phyloP scores from a whole-genome alignment of 2,329 filamentous ascomycete species.

The Fulvia fulva region DNA sequence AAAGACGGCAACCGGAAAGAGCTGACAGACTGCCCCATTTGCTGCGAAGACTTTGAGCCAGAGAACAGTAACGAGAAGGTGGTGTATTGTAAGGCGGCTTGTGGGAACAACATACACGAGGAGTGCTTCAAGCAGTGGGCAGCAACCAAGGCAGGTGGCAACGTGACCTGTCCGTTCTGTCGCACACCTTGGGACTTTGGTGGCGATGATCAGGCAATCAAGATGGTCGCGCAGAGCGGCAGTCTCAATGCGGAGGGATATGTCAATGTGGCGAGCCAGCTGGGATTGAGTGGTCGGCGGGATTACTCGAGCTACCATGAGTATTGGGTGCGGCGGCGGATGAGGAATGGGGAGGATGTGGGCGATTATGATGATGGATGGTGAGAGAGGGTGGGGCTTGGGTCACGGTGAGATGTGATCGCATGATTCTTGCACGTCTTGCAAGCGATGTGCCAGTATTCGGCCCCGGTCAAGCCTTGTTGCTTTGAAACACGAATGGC shows the following conservation, averaged over 20 bases:
- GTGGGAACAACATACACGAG: slow-evolving; percentile 61
- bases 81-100: slow-evolving; percentile 58
- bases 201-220: slow-evolving; percentile 19
- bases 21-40: slow-evolving; percentile 61
- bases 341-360: not conserved
- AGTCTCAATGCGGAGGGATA: slow-evolving; percentile 29
- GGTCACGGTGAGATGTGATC: too few species aligned
- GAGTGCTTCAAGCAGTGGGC: slow-evolving; percentile 55
- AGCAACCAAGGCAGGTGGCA: slow-evolving; percentile 23
- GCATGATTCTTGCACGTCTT: too few species aligned
- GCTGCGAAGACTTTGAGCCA: slow-evolving; percentile 37
- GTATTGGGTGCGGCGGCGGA: slow-evolving; percentile 15
- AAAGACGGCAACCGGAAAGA: slow-evolving; percentile 53
- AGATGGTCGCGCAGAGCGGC: slow-evolving; percentile 23
- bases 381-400: too few species aligned
- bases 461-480: too few species aligned
- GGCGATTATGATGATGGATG: not conserved
- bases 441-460: too few species aligned
- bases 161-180: slow-evolving; percentile 33
- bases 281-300: slow-evolving; percentile 27
- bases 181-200: slow-evolving; percentile 26
- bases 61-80: slow-evolving; percentile 38
- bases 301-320: slow-evolving; percentile 32
- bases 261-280: slow-evolving; percentile 31
- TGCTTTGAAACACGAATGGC: too few species aligned